These are phyloP conservation scores for Fragosphaeria purpurea DNA, from an alignment of 2,329 filamentous ascomycete genomes.

Conservation along the genomic window DNA sequence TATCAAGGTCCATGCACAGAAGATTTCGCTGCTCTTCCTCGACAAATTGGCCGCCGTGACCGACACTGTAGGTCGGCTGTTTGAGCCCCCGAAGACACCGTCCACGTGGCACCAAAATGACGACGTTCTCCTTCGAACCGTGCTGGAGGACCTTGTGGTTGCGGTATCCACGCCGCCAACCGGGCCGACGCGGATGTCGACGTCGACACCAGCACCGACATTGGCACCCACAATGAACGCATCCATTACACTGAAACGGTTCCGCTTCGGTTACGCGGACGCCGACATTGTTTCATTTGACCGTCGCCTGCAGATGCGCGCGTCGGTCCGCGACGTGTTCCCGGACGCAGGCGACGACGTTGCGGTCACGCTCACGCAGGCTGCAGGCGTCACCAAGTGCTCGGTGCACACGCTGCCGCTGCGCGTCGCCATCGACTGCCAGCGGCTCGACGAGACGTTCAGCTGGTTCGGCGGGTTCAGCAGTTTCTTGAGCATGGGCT, in stretches of 20 bases:
- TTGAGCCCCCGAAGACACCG: slow-evolving; percentile 18
- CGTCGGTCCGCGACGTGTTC: slow-evolving; percentile 50
- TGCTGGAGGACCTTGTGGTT: slow-evolving; percentile 34
- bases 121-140: slow-evolving; percentile 43
- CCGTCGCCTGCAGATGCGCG: slow-evolving; percentile 43
- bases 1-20: slow-evolving; percentile 35
- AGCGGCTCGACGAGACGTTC: slow-evolving; percentile 75
- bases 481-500: slow-evolving; percentile 79
- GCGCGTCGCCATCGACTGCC: slow-evolving; percentile 65
- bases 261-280: slow-evolving; percentile 52
- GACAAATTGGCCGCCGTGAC: slow-evolving; percentile 43
- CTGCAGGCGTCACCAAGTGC: slow-evolving; percentile 36
- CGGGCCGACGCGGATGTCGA: slow-evolving; percentile 20
- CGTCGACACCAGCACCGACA: slow-evolving; percentile 21
- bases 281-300: slow-evolving; percentile 57
- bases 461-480: slow-evolving; percentile 85
- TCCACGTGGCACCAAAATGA: slow-evolving; percentile 25
- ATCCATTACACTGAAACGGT: slow-evolving; percentile 34
- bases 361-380: slow-evolving; percentile 40
- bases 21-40: slow-evolving; percentile 45
- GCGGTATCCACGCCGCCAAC: slow-evolving; percentile 17
- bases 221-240: no score
- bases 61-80: slow-evolving; percentile 36
- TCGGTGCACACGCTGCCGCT: slow-evolving; percentile 69
- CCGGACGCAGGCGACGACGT: slow-evolving; percentile 48